A percentile compares a stretch with the other conserved stretches of the same genome.
Evolutionary conservation across 306 rosid genomes (phyloP).

Genomic region (Cucumis cinereus): DNA sequence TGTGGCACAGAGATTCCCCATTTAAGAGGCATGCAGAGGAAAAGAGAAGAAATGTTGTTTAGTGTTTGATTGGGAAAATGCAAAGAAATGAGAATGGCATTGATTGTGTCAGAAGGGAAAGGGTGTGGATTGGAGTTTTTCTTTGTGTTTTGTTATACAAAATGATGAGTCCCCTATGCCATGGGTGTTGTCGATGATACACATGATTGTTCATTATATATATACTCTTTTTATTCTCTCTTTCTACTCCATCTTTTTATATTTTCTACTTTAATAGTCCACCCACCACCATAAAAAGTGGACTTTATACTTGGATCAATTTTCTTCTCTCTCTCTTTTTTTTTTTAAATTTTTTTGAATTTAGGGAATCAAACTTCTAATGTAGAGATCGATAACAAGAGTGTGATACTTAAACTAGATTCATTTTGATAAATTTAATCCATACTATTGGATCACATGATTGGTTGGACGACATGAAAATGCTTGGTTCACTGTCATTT

Average conservation of each 20-base stretch:
- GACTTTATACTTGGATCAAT: too few relatives aligned
- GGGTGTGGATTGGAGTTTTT: neutral
- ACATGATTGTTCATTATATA: neutral
- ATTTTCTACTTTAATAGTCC: too few relatives aligned
- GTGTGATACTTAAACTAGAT: too few relatives aligned
- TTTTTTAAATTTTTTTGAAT: too few relatives aligned
- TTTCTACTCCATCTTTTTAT: neutral
- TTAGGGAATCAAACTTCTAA: too few relatives aligned
- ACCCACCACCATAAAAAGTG: too few relatives aligned
- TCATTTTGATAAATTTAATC: too few relatives aligned
- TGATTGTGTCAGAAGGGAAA: neutral
- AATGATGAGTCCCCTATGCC: neutral
- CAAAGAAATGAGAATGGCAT: neutral
- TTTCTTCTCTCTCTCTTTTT: too few relatives aligned
- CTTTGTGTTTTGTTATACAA: neutral
- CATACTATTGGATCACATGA: too few relatives aligned
- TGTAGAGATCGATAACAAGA: too few relatives aligned
- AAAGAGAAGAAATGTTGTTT: neutral
- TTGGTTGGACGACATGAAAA: too few relatives aligned
- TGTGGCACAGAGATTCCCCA: conserved; percentile 8
- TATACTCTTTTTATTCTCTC: neutral
- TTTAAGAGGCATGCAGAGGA: conserved; percentile 1
- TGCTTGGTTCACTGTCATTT: too few relatives aligned
- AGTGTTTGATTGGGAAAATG: neutral
- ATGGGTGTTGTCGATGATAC: neutral